Evolutionary conservation across 768 basidiomycete species (phyloP).

Genomic region (Lactarius sp.): DNA sequence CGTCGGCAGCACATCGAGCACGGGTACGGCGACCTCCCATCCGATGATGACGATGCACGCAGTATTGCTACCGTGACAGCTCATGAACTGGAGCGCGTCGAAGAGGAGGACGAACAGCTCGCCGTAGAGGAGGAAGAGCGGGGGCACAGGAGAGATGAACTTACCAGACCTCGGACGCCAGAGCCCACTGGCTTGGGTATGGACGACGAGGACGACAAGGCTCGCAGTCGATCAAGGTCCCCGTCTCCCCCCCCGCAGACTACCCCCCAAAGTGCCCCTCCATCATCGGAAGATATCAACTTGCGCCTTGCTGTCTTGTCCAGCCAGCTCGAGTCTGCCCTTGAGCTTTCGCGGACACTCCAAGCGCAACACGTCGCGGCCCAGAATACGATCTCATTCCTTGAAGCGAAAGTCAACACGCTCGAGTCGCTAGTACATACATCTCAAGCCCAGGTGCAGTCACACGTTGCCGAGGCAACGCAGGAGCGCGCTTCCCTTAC

Average conservation of each 20-base stretch:
- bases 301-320: constrained; percentile 58
- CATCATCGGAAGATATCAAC: constrained; percentile 51
- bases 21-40: constrained; percentile 33
- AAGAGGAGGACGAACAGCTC: constrained; percentile 65
- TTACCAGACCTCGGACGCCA: constrained; percentile 73
- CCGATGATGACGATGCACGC: constrained; percentile 50
- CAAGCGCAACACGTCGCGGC: constrained; percentile 76
- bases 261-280: constrained; percentile 25
- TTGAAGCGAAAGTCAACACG: constrained; percentile 62
- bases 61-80: constrained; percentile 70
- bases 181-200: constrained; percentile 65
- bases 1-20: constrained; percentile 20
- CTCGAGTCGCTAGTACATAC: constrained; percentile 66
- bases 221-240: constrained; percentile 29
- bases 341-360: constrained; percentile 65
- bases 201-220: constrained; percentile 43
- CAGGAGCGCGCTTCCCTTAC: constrained; percentile 48
- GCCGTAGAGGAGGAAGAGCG: constrained; percentile 42
- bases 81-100: constrained; percentile 65
- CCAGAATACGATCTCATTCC: constrained; percentile 60
- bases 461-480: constrained; percentile 34
- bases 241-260: constrained; percentile 28
- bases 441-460: constrained; percentile 39
- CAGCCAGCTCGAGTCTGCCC: constrained; percentile 68
- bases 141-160: constrained; percentile 43